Conservation (phyloP, 2,329 filamentous ascomycete genomes). For the Colletotrichum scovillei region DNA sequence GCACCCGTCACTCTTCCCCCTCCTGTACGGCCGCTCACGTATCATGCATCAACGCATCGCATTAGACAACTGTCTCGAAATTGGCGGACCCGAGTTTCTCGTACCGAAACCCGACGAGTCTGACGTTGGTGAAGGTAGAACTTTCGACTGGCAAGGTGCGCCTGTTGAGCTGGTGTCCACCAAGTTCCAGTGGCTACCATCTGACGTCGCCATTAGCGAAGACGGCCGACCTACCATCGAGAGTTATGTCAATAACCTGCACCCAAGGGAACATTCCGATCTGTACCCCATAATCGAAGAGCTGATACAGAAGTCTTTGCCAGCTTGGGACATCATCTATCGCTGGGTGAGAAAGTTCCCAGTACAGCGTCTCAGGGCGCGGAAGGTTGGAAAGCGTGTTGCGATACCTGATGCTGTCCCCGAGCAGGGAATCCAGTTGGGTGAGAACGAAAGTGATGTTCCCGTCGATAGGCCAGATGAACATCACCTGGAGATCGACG, state of each 20-base stretch:
- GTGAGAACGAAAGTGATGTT: not conserved
- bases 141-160: not conserved
- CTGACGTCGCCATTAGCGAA: slow-evolving; percentile 54
- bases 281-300: slow-evolving; percentile 55
- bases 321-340: slow-evolving; percentile 56
- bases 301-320: slow-evolving; percentile 53
- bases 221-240: slow-evolving; percentile 51
- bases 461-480: not conserved
- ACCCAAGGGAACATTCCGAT: slow-evolving; percentile 51
- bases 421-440: not conserved
- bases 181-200: slow-evolving; percentile 60
- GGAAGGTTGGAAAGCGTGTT: not conserved
- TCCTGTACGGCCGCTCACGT: slow-evolving; percentile 63
- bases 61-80: slow-evolving; percentile 49
- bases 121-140: not conserved
- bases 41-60: slow-evolving; percentile 46
- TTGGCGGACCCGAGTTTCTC: slow-evolving; percentile 46
- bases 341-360: slow-evolving; percentile 39
- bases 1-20: slow-evolving; percentile 72
- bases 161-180: slow-evolving; percentile 36
- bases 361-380: not conserved
- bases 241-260: slow-evolving; percentile 66
- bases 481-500: not conserved
- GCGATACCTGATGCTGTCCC: not conserved
- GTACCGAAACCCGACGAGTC: slow-evolving; percentile 35